Evolutionary conservation across 2,329 filamentous ascomycete species (phyloP).

Genomic region (Xylaria sp.): DNA sequence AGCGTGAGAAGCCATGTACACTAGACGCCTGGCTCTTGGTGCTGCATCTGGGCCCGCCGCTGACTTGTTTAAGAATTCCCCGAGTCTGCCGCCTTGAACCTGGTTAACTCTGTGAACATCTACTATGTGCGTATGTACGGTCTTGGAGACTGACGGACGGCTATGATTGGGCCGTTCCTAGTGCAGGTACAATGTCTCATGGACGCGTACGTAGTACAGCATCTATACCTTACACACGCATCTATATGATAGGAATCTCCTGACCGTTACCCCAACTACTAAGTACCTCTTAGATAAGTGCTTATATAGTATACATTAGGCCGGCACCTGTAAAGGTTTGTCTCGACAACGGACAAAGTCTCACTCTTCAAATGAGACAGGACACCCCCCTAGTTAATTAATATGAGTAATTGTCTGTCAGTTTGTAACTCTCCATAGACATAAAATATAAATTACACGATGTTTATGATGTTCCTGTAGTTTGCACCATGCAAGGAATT

Average conservation of each 20-base stretch:
- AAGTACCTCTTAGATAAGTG: background rate
- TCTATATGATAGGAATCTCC: no score
- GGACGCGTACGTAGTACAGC: background rate
- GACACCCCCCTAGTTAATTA: background rate
- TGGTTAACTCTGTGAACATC: constrained; percentile 15
- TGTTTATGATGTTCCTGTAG: no score
- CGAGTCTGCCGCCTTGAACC: constrained; percentile 19
- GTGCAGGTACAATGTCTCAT: background rate
- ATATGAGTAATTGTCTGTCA: background rate
- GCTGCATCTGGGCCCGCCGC: constrained; percentile 2
- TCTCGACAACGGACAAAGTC: background rate
- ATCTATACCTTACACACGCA: no score
- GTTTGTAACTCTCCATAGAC: no score
- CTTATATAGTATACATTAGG: no score
- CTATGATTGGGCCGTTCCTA: constrained; percentile 13
- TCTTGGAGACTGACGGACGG: background rate
- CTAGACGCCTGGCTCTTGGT: background rate
- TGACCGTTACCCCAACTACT: constrained; percentile 1
- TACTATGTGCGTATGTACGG: background rate
- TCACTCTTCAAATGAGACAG: background rate
- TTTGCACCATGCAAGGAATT: no score
- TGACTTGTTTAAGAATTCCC: constrained; percentile 19
- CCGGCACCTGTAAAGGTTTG: no score
- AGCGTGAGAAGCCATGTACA: no score
- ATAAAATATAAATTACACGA: no score